Evolutionary conservation across 345 rosid genomes (phyloP), one percentile per base, ranked within the genome.

Genomic region (Lumnitzera racemosa): DNA sequence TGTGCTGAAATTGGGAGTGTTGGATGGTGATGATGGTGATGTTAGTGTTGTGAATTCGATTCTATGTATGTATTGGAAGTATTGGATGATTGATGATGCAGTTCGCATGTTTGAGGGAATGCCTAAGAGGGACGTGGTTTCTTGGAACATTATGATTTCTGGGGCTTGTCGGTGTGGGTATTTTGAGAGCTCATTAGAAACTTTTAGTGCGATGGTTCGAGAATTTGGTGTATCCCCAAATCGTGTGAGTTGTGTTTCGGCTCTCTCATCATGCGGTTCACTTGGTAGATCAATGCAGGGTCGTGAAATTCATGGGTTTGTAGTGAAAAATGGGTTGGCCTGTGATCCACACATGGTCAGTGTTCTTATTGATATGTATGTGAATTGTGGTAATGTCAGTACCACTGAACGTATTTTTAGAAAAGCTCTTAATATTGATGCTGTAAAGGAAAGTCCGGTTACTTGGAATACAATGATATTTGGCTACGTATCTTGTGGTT

Each of bases 381-480:
- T 77, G 81, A 77, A 77, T 70, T 77, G 78, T 20, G 64, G 70
- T 15, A 74, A 74, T 50, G 36, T 80, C 20, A 67, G 63, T 67
- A 72, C 47, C 59, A 74, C 77, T 46, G 58, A 74, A 62, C 24
- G 29, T 60, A 69, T 80, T 55, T 72, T 74, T 57, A 59, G 13
- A 41, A 62, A 65, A 17, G 47, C 66, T 62, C 13, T 57, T 29
- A 54, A 58, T 12, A 46, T 58, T 11, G 63, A 78, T 25, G 50
- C 23, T 11, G 47, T 61, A 25, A 73, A 56, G 55, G 61, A 16
- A 56, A 78, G 77, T 70, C 25, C 56, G 12, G 78, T 67, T 17
- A 61, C 73, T 31, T 78, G 82, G 85, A 81, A 77, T 61, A 78
- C 74, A 48, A 78, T 81, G 80, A 68, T 81, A 53, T 29, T 47